Conservation (phyloP, 2,329 filamentous ascomycete species). For the Pseudopyricularia cyperi region DNA sequence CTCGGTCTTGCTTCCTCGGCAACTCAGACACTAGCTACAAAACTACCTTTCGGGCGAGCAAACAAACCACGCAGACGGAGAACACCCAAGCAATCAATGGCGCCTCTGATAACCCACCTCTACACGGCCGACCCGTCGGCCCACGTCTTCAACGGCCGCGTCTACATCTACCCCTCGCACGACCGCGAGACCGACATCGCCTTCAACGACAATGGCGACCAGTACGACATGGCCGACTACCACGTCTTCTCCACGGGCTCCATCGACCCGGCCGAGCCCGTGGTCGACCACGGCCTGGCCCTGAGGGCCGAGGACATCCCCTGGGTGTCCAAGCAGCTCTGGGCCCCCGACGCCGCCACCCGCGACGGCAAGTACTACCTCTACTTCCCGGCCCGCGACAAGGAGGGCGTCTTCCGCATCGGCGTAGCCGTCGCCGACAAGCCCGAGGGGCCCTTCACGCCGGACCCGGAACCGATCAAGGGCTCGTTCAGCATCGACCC, state of each 20-base stretch:
- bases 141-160: slow-evolving; percentile 61
- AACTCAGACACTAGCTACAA: no score
- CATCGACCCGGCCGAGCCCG: slow-evolving; percentile 39
- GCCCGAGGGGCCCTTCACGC: slow-evolving; percentile 57
- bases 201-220: slow-evolving; percentile 75
- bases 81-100: slow-evolving; percentile 20
- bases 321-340: slow-evolving; percentile 69
- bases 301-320: slow-evolving; percentile 54
- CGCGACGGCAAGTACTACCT: slow-evolving; percentile 59
- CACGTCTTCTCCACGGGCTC: slow-evolving; percentile 54
- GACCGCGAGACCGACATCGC: slow-evolving; percentile 62
- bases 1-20: no score
- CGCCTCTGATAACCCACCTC: slow-evolving; percentile 57
- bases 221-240: slow-evolving; percentile 77
- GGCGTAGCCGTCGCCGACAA: slow-evolving; percentile 53
- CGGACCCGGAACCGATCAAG: slow-evolving; percentile 50
- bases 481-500: slow-evolving; percentile 70
- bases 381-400: slow-evolving; percentile 65
- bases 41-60: no score
- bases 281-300: slow-evolving; percentile 61
- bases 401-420: slow-evolving; percentile 57
- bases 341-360: slow-evolving; percentile 64
- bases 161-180: slow-evolving; percentile 75
- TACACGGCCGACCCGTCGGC: slow-evolving; percentile 74
- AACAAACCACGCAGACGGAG: background rate